phyloP scores from a whole-genome alignment of 352 stramenopile genomes.

The Globisporangium alternatum region DNA sequence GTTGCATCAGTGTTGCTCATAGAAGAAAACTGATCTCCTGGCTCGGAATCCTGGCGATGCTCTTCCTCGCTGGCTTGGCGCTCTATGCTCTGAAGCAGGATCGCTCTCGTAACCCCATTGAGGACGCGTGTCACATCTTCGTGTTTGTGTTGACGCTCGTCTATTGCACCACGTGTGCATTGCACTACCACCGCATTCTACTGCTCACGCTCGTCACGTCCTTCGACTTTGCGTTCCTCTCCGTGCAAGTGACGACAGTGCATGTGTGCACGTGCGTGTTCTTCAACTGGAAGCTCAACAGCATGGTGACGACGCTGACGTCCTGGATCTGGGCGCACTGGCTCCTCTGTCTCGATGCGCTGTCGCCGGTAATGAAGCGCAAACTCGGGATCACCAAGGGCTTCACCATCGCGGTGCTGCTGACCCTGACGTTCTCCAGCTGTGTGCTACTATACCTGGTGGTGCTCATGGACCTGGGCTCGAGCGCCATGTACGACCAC shows the following conservation, averaged over 20 bases:
- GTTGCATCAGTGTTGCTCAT: background rate
- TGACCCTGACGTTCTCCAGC: background rate
- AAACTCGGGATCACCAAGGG: slow-evolving; percentile 11
- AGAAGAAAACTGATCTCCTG: background rate
- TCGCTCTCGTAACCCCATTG: too few relatives aligned
- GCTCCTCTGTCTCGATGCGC: slow-evolving; percentile 25
- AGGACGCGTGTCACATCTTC: background rate
- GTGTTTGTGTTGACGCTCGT: background rate
- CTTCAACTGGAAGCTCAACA: slow-evolving; percentile 17
- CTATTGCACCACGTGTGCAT: background rate
- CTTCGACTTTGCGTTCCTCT: slow-evolving; percentile 21
- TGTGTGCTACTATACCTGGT: background rate
- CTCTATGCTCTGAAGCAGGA: background rate
- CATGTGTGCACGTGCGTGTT: slow-evolving; percentile 10
- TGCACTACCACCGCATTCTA: slow-evolving; percentile 10
- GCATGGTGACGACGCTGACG: slow-evolving; percentile 1
- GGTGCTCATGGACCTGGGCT: background rate
- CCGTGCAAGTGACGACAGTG: slow-evolving; percentile 4
- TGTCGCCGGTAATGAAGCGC: slow-evolving; percentile 20
- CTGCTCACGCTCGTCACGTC: slow-evolving; percentile 7
- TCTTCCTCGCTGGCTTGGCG: background rate
- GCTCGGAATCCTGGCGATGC: background rate
- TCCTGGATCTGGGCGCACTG: slow-evolving; percentile 27
- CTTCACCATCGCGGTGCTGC: slow-evolving; percentile 9
- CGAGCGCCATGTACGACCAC: background rate